Percentiles rank a stretch among this genome's conserved stretches.
Evolutionary conservation across 2,329 filamentous ascomycete genomes (phyloP).

Genomic region (Cladosporium sp.): DNA sequence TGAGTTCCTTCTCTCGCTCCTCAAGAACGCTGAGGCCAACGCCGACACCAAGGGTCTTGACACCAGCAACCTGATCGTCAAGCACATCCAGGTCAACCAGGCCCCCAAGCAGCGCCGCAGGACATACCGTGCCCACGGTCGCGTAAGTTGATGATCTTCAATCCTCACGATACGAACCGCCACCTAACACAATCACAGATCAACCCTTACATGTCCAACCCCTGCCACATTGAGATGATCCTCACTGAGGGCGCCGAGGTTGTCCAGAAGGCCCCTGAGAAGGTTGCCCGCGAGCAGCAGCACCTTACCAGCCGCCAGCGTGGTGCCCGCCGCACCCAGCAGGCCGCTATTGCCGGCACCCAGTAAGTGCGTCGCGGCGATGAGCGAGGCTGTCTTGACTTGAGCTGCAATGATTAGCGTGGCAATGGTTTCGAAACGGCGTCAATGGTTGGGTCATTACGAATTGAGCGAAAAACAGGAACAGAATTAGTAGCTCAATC

Average conservation of each 20-base stretch:
- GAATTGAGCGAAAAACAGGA: constrained; percentile 10
- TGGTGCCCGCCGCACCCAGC: constrained; percentile 62
- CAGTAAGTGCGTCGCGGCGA: constrained; percentile 22
- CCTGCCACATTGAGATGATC: constrained; percentile 99
- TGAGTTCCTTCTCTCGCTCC: constrained; percentile 93
- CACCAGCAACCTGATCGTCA: constrained; percentile 95
- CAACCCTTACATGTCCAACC: constrained; percentile 99
- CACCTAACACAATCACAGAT: constrained; percentile 60
- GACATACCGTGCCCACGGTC: constrained; percentile 99
- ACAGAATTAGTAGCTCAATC: constrained; percentile 18
- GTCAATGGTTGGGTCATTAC: constrained; percentile 17
- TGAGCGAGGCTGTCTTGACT: constrained; percentile 18
- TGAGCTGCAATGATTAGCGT: constrained; percentile 20
- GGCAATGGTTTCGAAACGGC: constrained; percentile 18
- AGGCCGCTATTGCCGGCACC: constrained; percentile 53
- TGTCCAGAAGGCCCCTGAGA: constrained; percentile 81
- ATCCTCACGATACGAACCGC: not conserved
- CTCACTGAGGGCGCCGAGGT: constrained; percentile 96
- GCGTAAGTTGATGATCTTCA: constrained; percentile 66
- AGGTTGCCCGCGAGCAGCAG: constrained; percentile 61
- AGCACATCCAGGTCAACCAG: constrained; percentile 99
- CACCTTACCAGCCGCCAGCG: constrained; percentile 92
- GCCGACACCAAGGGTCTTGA: constrained; percentile 96
- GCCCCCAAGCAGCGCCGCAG: constrained; percentile 98
- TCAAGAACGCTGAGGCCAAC: constrained; percentile 97